Base-by-base conservation (phyloP, 2,329 filamentous ascomycete species). In the Diaporthe sp. region DNA sequence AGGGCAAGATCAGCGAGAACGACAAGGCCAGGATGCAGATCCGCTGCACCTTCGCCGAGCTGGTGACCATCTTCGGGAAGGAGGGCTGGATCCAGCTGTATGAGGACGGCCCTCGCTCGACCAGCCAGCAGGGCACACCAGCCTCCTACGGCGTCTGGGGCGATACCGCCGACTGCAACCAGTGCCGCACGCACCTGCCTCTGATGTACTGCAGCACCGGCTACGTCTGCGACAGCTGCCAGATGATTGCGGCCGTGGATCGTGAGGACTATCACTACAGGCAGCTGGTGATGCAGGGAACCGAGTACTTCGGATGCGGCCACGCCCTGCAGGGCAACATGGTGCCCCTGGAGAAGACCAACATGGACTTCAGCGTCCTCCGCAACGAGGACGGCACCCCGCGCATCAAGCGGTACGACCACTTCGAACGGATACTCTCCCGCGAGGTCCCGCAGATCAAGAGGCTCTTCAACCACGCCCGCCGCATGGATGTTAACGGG, bases 171-270 rank as follows among this genome's bases (percentile, higher is more conserved):
- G 9, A 38, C 3, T 76, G 75, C 50, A 22, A 4, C 17, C 4
- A 8, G 7, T 76, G 75, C 69, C 6, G 30, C 30, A 69, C 35
- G 15, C 9, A 28, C n/a, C 28, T 74, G 45, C 28, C 55, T 9
- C 57, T 64, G 2, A 68, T 74, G 42, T 72, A 64, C 47, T 74
- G 57, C 38, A 74, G 52, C 12, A 45, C 61, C 2, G 54, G 45
- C 2, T 57, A 45, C 22, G n/a, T 28, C 38, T 76, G 75, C 55
- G 75, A 76, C 68, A 47, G 60, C 19, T 74, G 73, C 30, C 54
- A 52, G 13, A 42, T 76, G 25, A 38, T 33, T 2, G 22, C 7
- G 7, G 38, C 55, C 38, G 45, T 42, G 8, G 4, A 38, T 4
- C 4, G 17, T 7, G 68, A 74, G 50, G 33, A n/a, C 22, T 73